Conservation (phyloP, 768 basidiomycete species). For the Lactifluus hygrophoroides region DNA sequence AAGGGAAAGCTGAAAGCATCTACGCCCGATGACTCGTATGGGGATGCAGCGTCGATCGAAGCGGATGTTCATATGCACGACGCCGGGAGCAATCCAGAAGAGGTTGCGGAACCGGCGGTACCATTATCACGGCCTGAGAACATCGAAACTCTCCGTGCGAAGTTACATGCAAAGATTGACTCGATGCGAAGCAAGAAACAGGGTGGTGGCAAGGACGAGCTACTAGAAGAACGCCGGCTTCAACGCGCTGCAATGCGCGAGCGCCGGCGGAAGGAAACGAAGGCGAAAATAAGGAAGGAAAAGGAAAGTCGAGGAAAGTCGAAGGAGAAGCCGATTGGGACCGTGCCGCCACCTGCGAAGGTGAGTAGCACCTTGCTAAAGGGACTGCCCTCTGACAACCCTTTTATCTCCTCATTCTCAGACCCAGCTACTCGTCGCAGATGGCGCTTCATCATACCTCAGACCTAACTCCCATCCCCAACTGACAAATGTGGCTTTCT, state of each 20-base stretch:
- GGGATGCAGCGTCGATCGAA: constrained; percentile 31
- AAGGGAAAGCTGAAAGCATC: constrained; percentile 45
- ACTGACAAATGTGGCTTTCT: constrained; percentile 65
- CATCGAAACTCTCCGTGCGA: constrained; percentile 57
- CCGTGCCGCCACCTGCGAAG: constrained; percentile 43
- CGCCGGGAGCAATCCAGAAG: constrained; percentile 29
- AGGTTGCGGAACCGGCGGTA: constrained; percentile 29
- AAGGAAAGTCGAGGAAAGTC: constrained; percentile 41
- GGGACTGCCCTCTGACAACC: background rate
- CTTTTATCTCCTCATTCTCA: constrained; percentile 26
- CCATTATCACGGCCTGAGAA: constrained; percentile 62
- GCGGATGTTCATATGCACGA: constrained; percentile 29
- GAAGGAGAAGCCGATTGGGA: constrained; percentile 38
- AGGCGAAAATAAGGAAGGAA: constrained; percentile 67
- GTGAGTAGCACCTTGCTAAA: constrained; percentile 29
- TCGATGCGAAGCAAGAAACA: constrained; percentile 42
- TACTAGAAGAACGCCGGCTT: constrained; percentile 70
- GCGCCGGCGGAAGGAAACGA: constrained; percentile 74
- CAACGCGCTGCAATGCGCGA: constrained; percentile 81
- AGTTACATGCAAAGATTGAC: constrained; percentile 68
- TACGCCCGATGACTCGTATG: constrained; percentile 25
- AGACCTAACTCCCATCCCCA: constrained; percentile 25
- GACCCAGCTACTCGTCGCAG: constrained; percentile 68
- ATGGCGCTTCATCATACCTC: constrained; percentile 27
- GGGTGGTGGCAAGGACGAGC: constrained; percentile 53